A percentile compares a stretch with the other conserved stretches of the same genome.
Evolutionary conservation across 805 yeast species (phyloP).

Genomic region (Tetrapisispora iriomotensis): DNA sequence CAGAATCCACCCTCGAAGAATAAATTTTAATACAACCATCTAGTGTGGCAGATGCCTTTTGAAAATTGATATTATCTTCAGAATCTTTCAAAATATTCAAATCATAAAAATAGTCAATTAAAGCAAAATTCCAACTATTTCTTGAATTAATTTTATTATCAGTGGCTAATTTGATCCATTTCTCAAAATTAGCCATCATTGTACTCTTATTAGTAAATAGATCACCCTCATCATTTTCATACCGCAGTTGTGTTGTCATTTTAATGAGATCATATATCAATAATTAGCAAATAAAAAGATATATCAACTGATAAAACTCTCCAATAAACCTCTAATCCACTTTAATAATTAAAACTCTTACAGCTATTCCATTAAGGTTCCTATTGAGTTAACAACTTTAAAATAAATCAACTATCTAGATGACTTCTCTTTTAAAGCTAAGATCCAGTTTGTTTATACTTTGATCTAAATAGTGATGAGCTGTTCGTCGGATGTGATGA

Average conservation of each 20-base stretch:
- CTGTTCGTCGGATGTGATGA: too few relatives aligned
- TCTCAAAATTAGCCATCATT: slow-evolving; percentile 52
- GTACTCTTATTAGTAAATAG: slow-evolving; percentile 29
- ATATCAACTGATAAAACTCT: not conserved
- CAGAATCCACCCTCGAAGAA: slow-evolving; percentile 83
- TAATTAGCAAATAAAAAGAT: not conserved
- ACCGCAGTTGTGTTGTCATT: slow-evolving; percentile 14
- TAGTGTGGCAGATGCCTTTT: slow-evolving; percentile 79
- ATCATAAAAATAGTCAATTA: slow-evolving; percentile 87
- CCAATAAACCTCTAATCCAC: too few relatives aligned
- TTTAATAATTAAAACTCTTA: too few relatives aligned
- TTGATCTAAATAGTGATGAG: too few relatives aligned
- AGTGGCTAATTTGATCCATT: slow-evolving; percentile 75
- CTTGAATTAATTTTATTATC: slow-evolving; percentile 75
- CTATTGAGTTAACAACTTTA: too few relatives aligned
- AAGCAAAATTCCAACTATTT: slow-evolving; percentile 84
- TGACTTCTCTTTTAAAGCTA: too few relatives aligned
- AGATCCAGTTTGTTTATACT: too few relatives aligned
- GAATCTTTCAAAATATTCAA: slow-evolving; percentile 65
- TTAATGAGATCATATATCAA: not conserved
- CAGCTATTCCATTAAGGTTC: too few relatives aligned
- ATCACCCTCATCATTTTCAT: slow-evolving; percentile 9
- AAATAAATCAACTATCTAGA: too few relatives aligned
- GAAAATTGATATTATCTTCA: slow-evolving; percentile 72
- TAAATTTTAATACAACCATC: slow-evolving; percentile 94